Conservation (phyloP, 2,329 filamentous ascomycete species). For the Hawksworthiomyces lignivorus region DNA sequence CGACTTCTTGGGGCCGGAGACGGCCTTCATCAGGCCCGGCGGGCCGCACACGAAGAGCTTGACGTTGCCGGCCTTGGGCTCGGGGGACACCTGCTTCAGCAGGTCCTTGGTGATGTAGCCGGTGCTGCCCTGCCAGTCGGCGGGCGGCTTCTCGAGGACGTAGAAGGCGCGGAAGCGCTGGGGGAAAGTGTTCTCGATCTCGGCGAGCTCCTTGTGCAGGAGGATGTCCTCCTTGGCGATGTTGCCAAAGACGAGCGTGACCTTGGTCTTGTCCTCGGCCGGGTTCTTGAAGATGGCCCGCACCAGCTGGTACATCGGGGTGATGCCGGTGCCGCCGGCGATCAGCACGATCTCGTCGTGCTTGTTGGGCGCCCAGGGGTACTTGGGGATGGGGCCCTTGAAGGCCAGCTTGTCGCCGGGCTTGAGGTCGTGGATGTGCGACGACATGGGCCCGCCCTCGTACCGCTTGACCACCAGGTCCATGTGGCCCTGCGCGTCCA, state of each 20-base stretch:
- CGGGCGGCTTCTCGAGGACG: constrained; percentile 70
- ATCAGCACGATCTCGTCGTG: constrained; percentile 81
- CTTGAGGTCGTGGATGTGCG: constrained; percentile 74
- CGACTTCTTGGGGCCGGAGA: constrained; percentile 83
- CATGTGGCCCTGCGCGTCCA: constrained; percentile 70
- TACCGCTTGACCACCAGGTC: constrained; percentile 93
- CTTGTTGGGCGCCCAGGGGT: constrained; percentile 84
- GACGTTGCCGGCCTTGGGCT: constrained; percentile 84
- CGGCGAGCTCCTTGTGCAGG: constrained; percentile 72
- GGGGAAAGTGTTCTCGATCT: constrained; percentile 91
- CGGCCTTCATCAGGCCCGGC: constrained; percentile 84
- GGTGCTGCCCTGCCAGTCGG: constrained; percentile 67
- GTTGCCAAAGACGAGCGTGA: constrained; percentile 92
- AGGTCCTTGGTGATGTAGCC: constrained; percentile 86
- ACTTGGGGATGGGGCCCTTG: constrained; percentile 95
- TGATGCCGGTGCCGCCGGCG: constrained; percentile 94
- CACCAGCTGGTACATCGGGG: constrained; percentile 93
- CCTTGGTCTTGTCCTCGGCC: constrained; percentile 89
- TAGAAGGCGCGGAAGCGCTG: constrained; percentile 95
- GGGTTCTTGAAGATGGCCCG: constrained; percentile 94
- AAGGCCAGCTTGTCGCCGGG: constrained; percentile 78
- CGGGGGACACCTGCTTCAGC: constrained; percentile 87
- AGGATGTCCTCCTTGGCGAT: constrained; percentile 84
- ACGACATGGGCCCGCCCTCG: constrained; percentile 83
- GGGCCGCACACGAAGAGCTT: constrained; percentile 97